These are phyloP conservation scores for Xylaria sp. DNA, from an alignment of 495 filamentous ascomycete species.

Conservation along the genomic window DNA sequence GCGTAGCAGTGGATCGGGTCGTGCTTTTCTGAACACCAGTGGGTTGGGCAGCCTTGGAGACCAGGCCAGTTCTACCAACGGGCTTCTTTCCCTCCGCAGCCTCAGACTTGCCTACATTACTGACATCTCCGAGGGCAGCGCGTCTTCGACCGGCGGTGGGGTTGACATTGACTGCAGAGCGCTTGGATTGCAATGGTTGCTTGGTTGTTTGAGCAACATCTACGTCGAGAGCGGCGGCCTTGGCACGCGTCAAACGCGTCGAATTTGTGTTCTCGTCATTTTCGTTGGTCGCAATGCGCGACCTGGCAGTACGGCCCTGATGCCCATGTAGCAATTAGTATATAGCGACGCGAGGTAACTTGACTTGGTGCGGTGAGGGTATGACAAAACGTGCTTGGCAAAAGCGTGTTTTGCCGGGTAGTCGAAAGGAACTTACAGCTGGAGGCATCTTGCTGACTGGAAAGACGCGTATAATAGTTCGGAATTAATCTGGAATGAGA, in stretches of 20 bases:
- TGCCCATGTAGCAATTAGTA: conserved; percentile 16
- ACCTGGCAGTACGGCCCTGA: conserved; percentile 46
- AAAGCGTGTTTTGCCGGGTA: conserved; percentile 25
- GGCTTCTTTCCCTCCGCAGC: conserved; percentile 75
- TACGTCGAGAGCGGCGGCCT: conserved; percentile 75
- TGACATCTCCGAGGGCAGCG: conserved; percentile 87
- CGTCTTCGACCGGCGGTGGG: conserved; percentile 67
- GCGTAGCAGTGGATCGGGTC: conserved; percentile 67
- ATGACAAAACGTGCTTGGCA: conserved; percentile 16
- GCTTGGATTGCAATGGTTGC: conserved; percentile 74
- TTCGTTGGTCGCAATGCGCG: conserved; percentile 79
- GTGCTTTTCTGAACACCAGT: conserved; percentile 80
- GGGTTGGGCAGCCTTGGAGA: conserved; percentile 78
- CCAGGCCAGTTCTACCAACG: conserved; percentile 62
- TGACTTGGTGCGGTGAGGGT: conserved; percentile 20
- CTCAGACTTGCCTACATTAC: conserved; percentile 87
- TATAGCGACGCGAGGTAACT: conserved; percentile 17
- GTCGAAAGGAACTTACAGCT: conserved; percentile 51
- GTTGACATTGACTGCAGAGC: conserved; percentile 62
- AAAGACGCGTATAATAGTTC: conserved; percentile 23
- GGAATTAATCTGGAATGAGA: conserved; percentile 20
- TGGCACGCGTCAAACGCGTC: conserved; percentile 89
- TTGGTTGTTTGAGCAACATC: conserved; percentile 66
- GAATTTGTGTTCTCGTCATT: conserved; percentile 89
- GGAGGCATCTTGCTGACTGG: conserved; percentile 54